Evolutionary conservation across 306 rosid species (phyloP), one percentile per base, ranked within the genome.

Genomic region (Phaseolus lunatus): DNA sequence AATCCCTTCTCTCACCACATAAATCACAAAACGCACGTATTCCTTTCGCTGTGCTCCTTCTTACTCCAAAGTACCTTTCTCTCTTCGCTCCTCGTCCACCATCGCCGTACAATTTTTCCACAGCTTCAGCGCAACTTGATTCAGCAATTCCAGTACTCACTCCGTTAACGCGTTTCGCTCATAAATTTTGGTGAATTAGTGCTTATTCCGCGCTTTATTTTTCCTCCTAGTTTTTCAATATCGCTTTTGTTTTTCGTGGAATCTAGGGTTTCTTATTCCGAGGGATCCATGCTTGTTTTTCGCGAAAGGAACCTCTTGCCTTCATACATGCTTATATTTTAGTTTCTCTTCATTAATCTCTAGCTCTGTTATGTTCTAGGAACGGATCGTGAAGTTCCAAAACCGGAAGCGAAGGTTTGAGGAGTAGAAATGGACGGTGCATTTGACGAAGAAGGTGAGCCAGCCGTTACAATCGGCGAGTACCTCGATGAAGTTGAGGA

Each of bases 401-500:
- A 67, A 37, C 50, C 56, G 54, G 57, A 63, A 61, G 41, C 41
- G 12, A 24, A 53, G 64, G 49, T 74, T 75, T 67, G 14, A 26
- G 0, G n/a, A 29, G 66, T 11, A 9, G 71, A 71, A 75, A 93
- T 93, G 98, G 91, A 89, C 7, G 78, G 54, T 74, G 35, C 84
- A 5, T 91, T 88, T 70, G 97, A 85, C 26, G 97, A 93, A 64
- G 98, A 88, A 50, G 84, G 85, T 24, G 98, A 90, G 57, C 88
- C 85, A 56, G 85, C 97, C 1, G 72, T 90, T 58, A 87, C 99
- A 19, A 87, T 96, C 74, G 59, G 82, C 45, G 99, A 96, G 89
- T 96, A 92, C 73, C 90, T 96, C 2, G 68, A 92, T 63, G 93
- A 84, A 71, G 90, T 89, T 37, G 99, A 96, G 87, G 97, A 96